Evolutionary conservation across 1,139 yeast species (phyloP).

Genomic region (Magnusiomyces starmeri): DNA sequence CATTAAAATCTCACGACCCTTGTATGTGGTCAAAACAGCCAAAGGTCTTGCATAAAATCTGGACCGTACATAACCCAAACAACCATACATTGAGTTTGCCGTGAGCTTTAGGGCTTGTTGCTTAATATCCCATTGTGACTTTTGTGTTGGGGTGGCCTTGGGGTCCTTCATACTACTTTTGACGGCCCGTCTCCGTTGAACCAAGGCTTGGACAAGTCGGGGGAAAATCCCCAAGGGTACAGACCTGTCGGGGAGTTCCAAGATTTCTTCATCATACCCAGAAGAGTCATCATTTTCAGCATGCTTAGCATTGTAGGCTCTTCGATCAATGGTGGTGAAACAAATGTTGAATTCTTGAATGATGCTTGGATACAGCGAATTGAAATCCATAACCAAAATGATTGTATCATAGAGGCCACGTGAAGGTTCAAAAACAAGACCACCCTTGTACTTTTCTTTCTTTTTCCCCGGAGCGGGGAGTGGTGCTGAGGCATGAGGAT

Average conservation of each 20-base stretch:
- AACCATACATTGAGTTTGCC: constrained; percentile 99
- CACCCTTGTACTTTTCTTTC: constrained; percentile 89
- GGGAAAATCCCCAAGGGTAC: constrained; percentile 79
- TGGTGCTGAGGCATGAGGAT: constrained; percentile 24
- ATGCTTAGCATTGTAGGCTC: constrained; percentile 32
- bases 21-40: constrained; percentile 91
- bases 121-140: constrained; percentile 67
- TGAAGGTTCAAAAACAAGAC: constrained; percentile 94
- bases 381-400: constrained; percentile 94
- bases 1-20: constrained; percentile 92
- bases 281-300: constrained; percentile 5
- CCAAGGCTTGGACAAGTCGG: constrained; percentile 70
- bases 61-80: constrained; percentile 87
- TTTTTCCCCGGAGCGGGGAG: constrained; percentile 36
- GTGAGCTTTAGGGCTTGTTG: constrained; percentile 95
- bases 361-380: constrained; percentile 92
- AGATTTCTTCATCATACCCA: constrained; percentile 52
- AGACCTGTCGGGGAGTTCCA: constrained; percentile 58
- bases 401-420: constrained; percentile 88
- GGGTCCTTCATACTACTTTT: constrained; percentile 78
- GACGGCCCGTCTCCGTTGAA: constrained; percentile 87
- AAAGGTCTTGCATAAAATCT: constrained; percentile 93
- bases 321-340: constrained; percentile 85
- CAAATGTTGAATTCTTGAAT: constrained; percentile 96
- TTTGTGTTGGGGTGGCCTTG: constrained; percentile 56